Base-by-base conservation (phyloP, 73 alveolate species). In the Paramecium sonneborni region DNA sequence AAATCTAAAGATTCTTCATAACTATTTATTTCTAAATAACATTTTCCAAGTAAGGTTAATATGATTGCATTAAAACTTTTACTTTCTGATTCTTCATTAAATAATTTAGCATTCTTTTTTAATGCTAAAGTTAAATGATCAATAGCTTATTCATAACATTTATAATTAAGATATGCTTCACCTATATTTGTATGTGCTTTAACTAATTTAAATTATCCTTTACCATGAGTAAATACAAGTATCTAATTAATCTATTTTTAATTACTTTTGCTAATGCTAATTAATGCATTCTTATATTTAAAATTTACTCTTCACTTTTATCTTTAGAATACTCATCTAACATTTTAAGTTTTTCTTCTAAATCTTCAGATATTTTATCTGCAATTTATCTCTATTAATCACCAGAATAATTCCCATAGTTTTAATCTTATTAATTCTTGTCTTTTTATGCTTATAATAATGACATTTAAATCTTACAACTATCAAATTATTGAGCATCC, bases 41-140 rank as follows among this genome's bases (percentile, higher is more conserved):
- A 97, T 85, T 94, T 96, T 68, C 98, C 99, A 43, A 97, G 95
- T 34, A 96, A 92, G 24, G 99, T 97, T 4, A 97, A 86, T 21
- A 97, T 96, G 55, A 94, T 94, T 24, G 97, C 92, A 88, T 97
- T 98, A 92, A 69, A 97, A 44, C 93, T 86, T 76, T 97, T 95
- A 34, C 98, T 86, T 37, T 96, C 99, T 88, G 86, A 95, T 43
- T 90, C 86, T 48, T 93, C 93, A 41, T 95, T 92, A 90, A 97
- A 95, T 30, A 97, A 92, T 32, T 94, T 85, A 8, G 97, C 98
- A 93, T 97, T 97, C 57, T 94, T 89, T 62, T 95, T 97, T 55
- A 97, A 85, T 8, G 99, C 99, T 69, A 95, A 92, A 1, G 98
- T 97, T 76, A 96, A 55, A 92, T 97, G 99, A 58, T 97, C 99